Base-by-base conservation (phyloP, 1,284 basidiomycete genomes). In the Ceratobasidium sp. region DNA sequence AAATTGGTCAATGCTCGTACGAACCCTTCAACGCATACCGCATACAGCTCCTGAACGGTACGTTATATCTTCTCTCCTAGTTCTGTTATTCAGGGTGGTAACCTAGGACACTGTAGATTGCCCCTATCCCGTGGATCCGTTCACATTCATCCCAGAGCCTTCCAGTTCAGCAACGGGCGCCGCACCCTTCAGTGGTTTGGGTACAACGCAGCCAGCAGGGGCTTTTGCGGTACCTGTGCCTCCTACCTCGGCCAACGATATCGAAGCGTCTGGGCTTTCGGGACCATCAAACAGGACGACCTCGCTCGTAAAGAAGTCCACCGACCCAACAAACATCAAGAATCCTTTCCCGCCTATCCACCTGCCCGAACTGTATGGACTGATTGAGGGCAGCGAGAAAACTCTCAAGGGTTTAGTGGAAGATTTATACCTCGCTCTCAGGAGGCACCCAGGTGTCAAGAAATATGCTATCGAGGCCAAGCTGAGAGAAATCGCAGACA, bases 391-490 rank as follows among this genome's bases (percentile, higher is more conserved):
- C 84, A 82, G 76, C 83, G 83, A n/a, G 69, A 72, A 72, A 37
- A 92, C 84, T 77, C 83, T 93, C 31, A 85, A 85, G 8, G 86
- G 88, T 74, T 86, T 94, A 31, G 86, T 93, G 0, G 92, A 93
- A 77, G 86, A 87, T 13, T 85, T 94, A 76, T 88, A 90, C 78
- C 87, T 89, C 76, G 90, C 90, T 43, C 83, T 94, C 58, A 87
- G 87, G 58, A 81, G 80, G 11, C 83, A 90, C 76, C 69, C 69
- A 6, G 69, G 89, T 74, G 86, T 94, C 74, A 93, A 90, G 84
- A 94, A 94, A 84, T 91, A 90, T 62, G 88, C 91, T 6, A 89
- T 94, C 63, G 92, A 93, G 81, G 88, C 88, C 7, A 94, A 94
- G 81, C 84, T 94, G 41, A 85, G 87, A 66, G 91, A 93, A 80